Base-by-base conservation (phyloP, 129 eudicot genomes). In the Escallonia rubra region DNA sequence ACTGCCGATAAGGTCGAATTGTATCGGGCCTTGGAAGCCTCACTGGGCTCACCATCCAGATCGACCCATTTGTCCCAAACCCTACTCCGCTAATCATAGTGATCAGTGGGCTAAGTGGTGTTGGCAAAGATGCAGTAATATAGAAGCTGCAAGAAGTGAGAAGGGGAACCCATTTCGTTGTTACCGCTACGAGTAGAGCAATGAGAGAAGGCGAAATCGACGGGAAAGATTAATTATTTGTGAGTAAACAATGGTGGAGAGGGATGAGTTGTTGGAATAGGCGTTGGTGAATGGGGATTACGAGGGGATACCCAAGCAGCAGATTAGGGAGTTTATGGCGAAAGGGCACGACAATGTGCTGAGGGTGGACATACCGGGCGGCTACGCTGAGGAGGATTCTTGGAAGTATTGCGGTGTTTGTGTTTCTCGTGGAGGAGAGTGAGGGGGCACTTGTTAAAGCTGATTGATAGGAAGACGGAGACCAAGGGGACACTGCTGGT, bases 21-120 rank as follows among this genome's bases (percentile, higher is more conserved):
- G n/a, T n/a, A n/a, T n/a, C n/a, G n/a, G n/a, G n/a, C n/a, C n/a
- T n/a, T n/a, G n/a, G n/a, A n/a, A n/a, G 73, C 96, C 48, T 77
- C 97, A 2, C 14, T 88, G 56, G 96, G 97, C 49, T 80, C 89
- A 3, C 23, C 83, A 1, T 92, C 88, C 70, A 81, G 82, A 67
- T 75, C 84, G 78, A 79, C 23, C 89, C 96, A 66, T 58, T 78
- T 41, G 75, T 75, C 11, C 89, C 98, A 3, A 67, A 68, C 6
- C 89, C 96, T 53, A 78, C 71, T 16, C 98, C 96, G 50, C 66
- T 92, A 70, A 72, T 92, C 23, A 69, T 92, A 4, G 98, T 92
- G 14, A 82, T 92, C 41, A 88, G 96, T 62, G 98, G 98, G n/a
- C 98, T 96, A 5, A 92, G 96, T 71, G 98, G 98, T 9, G 98